Evolutionary conservation across 164 flowering plant species (phyloP).

Genomic region (Nelumbo lutea): DNA sequence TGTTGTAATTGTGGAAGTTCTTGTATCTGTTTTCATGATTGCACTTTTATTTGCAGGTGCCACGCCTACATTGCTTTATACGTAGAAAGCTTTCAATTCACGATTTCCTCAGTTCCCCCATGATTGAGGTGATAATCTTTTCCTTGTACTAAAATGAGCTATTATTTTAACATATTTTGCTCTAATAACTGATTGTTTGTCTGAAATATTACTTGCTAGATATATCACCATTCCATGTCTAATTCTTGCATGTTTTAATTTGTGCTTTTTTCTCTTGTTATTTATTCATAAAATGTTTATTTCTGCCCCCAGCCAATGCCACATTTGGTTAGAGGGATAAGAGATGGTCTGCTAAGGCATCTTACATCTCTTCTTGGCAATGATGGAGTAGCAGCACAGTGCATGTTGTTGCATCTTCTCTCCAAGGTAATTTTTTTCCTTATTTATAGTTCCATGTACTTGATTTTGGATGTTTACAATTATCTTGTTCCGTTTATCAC

Average conservation of each 20-base stretch:
- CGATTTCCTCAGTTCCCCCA: conserved; percentile 44
- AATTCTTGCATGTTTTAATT: not conserved
- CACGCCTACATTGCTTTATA: conserved; percentile 74
- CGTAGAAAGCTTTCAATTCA: conserved; percentile 50
- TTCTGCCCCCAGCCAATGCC: conserved; percentile 48
- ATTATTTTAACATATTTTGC: no score
- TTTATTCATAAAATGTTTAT: not conserved
- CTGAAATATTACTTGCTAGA: not conserved
- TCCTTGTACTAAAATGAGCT: not conserved
- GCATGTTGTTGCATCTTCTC: conserved; percentile 78
- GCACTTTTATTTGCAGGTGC: conserved; percentile 46
- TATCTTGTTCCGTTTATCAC: no score
- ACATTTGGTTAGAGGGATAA: conserved; percentile 38
- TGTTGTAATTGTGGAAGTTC: no score
- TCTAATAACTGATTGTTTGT: not conserved
- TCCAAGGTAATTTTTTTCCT: conserved; percentile 46
- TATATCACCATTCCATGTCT: not conserved
- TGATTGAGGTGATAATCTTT: conserved; percentile 44
- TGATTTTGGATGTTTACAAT: not conserved
- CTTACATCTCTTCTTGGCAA: conserved; percentile 75
- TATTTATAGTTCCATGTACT: not conserved
- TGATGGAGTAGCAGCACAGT: conserved; percentile 84
- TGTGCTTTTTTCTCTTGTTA: not conserved
- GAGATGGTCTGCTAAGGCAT: conserved; percentile 62
- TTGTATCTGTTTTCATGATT: no score